Percentiles rank a stretch among this genome's conserved stretches.
Evolutionary conservation across 2,329 filamentous ascomycete genomes (phyloP).

Genomic region (Incumbomyces delicatus): DNA sequence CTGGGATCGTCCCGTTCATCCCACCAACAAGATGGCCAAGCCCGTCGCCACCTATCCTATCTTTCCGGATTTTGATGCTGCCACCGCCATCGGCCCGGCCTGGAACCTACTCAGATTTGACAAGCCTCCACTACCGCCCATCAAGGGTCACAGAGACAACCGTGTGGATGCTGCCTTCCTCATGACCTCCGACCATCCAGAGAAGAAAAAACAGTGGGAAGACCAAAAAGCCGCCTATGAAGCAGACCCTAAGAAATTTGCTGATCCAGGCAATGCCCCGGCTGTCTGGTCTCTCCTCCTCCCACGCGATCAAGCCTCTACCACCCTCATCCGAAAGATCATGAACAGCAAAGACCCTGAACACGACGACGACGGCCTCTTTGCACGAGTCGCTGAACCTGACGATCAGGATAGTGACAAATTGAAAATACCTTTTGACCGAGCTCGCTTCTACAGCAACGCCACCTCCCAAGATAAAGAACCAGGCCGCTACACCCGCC

Average conservation of each 20-base stretch:
- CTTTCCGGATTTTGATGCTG: constrained; percentile 51
- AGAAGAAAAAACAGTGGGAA: constrained; percentile 37
- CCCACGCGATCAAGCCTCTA: constrained; percentile 38
- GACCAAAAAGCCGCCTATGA: constrained; percentile 40
- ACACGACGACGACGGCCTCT: constrained; percentile 43
- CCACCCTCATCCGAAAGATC: constrained; percentile 45
- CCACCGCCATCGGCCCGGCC: constrained; percentile 45
- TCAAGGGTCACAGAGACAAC: constrained; percentile 43
- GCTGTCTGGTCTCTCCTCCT: constrained; percentile 54
- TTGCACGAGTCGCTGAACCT: constrained; percentile 26
- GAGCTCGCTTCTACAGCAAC: constrained; percentile 49
- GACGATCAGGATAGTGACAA: constrained; percentile 31
- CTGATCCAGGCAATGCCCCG: constrained; percentile 43
- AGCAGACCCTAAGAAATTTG: constrained; percentile 39
- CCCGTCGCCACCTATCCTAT: constrained; percentile 52
- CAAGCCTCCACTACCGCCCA: constrained; percentile 45
- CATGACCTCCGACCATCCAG: constrained; percentile 41
- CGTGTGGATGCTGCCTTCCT: constrained; percentile 51
- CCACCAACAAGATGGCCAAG: constrained; percentile 44
- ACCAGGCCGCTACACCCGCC: constrained; percentile 43
- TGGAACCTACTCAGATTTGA: constrained; percentile 54
- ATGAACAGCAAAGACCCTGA: constrained; percentile 45
- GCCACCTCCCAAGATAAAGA: constrained; percentile 28
- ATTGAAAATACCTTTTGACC: constrained; percentile 32
- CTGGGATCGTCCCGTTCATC: constrained; percentile 52